Base-by-base conservation (phyloP, 2,329 filamentous ascomycete genomes). In the Neofusicoccum laricinum region DNA sequence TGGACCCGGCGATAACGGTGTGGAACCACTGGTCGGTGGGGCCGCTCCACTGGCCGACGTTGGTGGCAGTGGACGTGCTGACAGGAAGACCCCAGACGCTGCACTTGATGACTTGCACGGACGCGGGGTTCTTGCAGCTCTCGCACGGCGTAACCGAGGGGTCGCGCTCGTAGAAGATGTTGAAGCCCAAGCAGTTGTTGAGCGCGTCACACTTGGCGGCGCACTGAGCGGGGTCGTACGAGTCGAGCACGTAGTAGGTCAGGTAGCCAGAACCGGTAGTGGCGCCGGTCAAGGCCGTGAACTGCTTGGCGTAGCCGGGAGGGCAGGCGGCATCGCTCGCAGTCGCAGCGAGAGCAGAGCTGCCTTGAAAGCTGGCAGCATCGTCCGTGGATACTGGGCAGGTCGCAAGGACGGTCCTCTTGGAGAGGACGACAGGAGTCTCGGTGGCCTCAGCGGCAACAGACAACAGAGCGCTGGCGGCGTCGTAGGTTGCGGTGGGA, bases 51-150 rank as follows among this genome's bases (percentile, higher is more conserved):
- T 73, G 69, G 5, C 72, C 73, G 8, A 66, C 59, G 62, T 75
- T 74, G 45, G 67, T 66, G 32, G 70, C 70, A 25, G 70, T 69
- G 4, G 50, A 53, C 12, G 63, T n/a, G 40, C 46, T 65, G 30
- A 75, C 69, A 7, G 68, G 67, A 17, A 69, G 69, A 46, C 69
- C 69, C 69, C 68, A 75, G 55, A 72, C 66, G 11, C 69, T 69
- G 53, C 73, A 75, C 61, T 73, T 74, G 67, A 73, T 71, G 34
- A 69, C 19, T 15, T 68, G 69, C 10, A 65, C 67, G 38, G 61
- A 53, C 1, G 43, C 36, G 25, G 21, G 43, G 48, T 48, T 63
- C 57, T 68, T 70, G 7, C 51, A 43, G 10, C 32, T 3, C 10
- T 41, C 45, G 10, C 61, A 61, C 7, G 68, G 68, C 2, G 65